Base-by-base conservation (phyloP, 2,329 filamentous ascomycete species). In the Epichloe elymi region DNA sequence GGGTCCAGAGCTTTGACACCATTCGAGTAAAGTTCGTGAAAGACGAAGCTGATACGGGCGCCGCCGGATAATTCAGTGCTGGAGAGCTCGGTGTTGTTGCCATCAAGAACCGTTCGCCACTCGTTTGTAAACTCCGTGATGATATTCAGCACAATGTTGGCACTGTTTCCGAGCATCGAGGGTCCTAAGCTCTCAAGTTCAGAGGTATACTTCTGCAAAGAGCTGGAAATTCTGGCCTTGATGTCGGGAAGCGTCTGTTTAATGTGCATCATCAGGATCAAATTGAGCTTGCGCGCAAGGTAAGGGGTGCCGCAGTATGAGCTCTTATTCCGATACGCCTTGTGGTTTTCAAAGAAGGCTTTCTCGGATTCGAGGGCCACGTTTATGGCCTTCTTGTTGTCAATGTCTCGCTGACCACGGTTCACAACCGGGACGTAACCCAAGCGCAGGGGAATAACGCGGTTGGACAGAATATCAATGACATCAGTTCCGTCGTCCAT, bases 261-360 rank as follows among this genome's bases (percentile, higher is more conserved):
- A 75, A 98, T 98, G 74, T 98, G 93, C 93, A 98, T 98, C 91
- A 98, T 97, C 60, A 98, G 79, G 64, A 98, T 97, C 62, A 98
- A 76, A 71, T 98, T 98, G 54, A 98, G 80, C 72, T 98, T 98
- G 59, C 91, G 83, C 4, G 93, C 93, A 54, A 98, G 76, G 65
- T 98, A 98, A 4, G 93, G 93, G 3, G 93, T 98, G 67, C 93
- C 93, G 69, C 93, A 98, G 76, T 98, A 98, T 5, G 90, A 87
- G 65, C 88, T 90, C 82, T 98, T 98, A 73, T 97, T 98, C 54
- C 90, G 81, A 71, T 98, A 98, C 36, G 93, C 91, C 73, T 94
- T 95, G 79, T 98, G 93, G 69, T 91, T 91, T 63, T 98, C 93
- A 67, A 98, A 98, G 69, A 95, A 98, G 66, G 86, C 85, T 77